These are phyloP conservation scores for Fomes fomentarius DNA, from an alignment of 1,284 basidiomycete genomes.

Conservation along the genomic window DNA sequence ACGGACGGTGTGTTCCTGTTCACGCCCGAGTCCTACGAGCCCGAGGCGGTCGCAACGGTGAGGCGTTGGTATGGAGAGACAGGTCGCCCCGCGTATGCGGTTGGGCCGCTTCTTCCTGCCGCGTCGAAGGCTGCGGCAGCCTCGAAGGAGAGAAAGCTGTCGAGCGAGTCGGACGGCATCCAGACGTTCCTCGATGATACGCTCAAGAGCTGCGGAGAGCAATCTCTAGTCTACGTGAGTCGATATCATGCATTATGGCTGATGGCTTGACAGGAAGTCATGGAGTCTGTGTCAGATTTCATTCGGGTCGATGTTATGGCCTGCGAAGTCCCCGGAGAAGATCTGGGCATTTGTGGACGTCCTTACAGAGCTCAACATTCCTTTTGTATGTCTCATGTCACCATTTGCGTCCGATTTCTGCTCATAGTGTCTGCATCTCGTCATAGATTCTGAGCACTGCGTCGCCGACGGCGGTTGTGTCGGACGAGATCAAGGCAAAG, in stretches of 20 bases:
- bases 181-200: conserved; percentile 16
- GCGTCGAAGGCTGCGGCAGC: not conserved
- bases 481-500: conserved; percentile 15
- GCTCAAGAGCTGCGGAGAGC: conserved; percentile 9
- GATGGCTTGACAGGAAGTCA: not conserved
- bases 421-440: too few relatives aligned
- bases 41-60: conserved; percentile 15
- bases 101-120: conserved; percentile 14
- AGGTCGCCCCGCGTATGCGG: conserved; percentile 8
- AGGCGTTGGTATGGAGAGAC: conserved; percentile 16
- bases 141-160: conserved; percentile 8
- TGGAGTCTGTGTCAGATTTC: conserved; percentile 10
- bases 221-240: conserved; percentile 23
- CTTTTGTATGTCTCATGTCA: too few relatives aligned
- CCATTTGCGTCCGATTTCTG: too few relatives aligned
- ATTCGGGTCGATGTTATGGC: conserved; percentile 24
- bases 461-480: not conserved
- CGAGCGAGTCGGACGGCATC: conserved; percentile 3
- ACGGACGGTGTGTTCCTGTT: conserved; percentile 17
- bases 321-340: conserved; percentile 8
- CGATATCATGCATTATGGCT: too few relatives aligned
- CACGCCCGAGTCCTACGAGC: conserved; percentile 23
- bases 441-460: not conserved
- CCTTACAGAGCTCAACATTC: conserved; percentile 19
- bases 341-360: conserved; percentile 18